Conservation (phyloP, 176 grass and related monocot genomes). For the Zoysia japonica region DNA sequence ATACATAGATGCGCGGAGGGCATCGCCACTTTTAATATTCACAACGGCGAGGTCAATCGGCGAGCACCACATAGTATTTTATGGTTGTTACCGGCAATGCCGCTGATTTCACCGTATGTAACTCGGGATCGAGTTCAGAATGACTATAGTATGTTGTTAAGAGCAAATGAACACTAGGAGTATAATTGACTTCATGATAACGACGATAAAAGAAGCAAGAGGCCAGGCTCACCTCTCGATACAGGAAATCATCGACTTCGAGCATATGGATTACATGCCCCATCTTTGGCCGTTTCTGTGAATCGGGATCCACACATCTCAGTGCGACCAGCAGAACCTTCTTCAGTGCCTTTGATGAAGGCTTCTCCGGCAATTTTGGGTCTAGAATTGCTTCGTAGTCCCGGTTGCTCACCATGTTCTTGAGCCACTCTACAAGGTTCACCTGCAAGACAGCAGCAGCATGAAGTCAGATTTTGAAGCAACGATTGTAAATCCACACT, state of each 20-base stretch:
- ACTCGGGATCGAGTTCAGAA: slow-evolving; percentile 18
- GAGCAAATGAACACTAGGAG: slow-evolving; percentile 8
- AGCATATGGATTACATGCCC: slow-evolving; percentile 98
- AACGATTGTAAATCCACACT: neutral
- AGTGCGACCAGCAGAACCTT: slow-evolving; percentile 84
- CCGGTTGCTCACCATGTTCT: slow-evolving; percentile 81
- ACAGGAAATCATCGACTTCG: slow-evolving; percentile 91
- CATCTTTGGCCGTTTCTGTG: slow-evolving; percentile 95
- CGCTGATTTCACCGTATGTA: neutral
- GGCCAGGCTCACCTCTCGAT: slow-evolving; percentile 69
- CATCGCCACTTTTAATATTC: slow-evolving; percentile 12
- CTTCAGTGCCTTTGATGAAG: slow-evolving; percentile 72
- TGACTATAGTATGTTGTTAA: slow-evolving; percentile 2
- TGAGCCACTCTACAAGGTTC: slow-evolving; percentile 94
- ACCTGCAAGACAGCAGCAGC: slow-evolving; percentile 51
- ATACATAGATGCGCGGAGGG: slow-evolving; percentile 23
- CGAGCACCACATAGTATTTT: neutral
- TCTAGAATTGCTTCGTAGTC: slow-evolving; percentile 81
- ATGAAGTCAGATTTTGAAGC: neutral
- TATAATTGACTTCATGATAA: slow-evolving; percentile 21
- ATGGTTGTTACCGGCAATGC: neutral
- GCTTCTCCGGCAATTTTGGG: slow-evolving; percentile 78
- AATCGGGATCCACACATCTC: slow-evolving; percentile 90
- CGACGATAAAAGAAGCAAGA: neutral
- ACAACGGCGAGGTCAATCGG: neutral